Base-by-base conservation (phyloP, 306 rosid genomes). In the Malus sylvestris region DNA sequence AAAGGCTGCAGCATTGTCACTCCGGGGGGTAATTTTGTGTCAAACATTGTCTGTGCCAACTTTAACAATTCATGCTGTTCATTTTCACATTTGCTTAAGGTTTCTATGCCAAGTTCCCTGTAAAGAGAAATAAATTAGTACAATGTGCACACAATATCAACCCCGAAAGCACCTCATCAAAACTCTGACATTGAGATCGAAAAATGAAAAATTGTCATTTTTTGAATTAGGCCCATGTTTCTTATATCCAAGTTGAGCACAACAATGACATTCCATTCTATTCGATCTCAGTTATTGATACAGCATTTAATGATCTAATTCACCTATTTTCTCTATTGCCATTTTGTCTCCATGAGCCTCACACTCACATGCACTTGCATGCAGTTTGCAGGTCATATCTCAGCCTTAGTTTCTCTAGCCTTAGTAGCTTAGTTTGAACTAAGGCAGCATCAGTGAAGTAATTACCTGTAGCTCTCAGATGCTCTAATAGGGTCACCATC, bases 1-100 rank as follows among this genome's bases (percentile, higher is more conserved):
- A 95, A 95, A 72, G 97, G 99, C 82, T 95, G 99, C 82, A 95
- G 84, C 97, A 89, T 88, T 20, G 51, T 51, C 70, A 87, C 95
- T 66, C 99, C 97, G 10, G 97, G 97, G 61, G 99, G 99, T 78
- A 95, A 76, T 73, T 85, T 92, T n/a, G 99, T 92, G 84, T 95
- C 99, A 32, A 92, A 95, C 99, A 95, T 89, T 20, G 95, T 86
- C 80, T 81, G 72, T 40, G 99, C 96, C 79, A 95, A 80, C 90
- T 29, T 92, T 52, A 95, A 51, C 85, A 95, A 1, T 85, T 95
- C 99, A 80, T 82, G 84, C 74, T 53, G 91, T 81, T 86, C 99
- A 71, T 92, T 89, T 80, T 86, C 85, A 76, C 99, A 95, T 4
- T 76, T 81, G 87, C 86, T 88, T 10, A 88, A 67, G 55, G 97